Evolutionary conservation across 495 filamentous ascomycete species (phyloP).

Genomic region (Cairneyella variabilis): DNA sequence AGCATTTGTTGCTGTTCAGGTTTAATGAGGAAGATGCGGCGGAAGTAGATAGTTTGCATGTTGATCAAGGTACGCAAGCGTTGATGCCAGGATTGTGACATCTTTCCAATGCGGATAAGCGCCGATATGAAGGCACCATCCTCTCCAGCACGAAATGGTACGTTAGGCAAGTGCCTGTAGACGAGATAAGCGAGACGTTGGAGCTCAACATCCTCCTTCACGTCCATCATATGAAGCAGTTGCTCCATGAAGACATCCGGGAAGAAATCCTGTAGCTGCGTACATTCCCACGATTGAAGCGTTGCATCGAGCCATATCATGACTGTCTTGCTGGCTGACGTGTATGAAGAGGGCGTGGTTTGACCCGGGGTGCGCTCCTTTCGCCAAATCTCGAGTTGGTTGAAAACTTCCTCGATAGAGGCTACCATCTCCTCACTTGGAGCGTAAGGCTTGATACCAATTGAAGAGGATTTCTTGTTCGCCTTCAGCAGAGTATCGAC

Average conservation of each 20-base stretch:
- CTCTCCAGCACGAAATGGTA: constrained; percentile 84
- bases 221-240: constrained; percentile 99
- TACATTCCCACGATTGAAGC: constrained; percentile 88
- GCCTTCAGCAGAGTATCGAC: constrained; percentile 68
- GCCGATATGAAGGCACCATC: constrained; percentile 78
- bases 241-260: constrained; percentile 83
- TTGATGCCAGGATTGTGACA: constrained; percentile 91
- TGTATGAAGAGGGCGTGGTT: constrained; percentile 91
- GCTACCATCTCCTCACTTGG: constrained; percentile 69
- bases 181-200: constrained; percentile 95
- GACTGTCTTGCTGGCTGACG: constrained; percentile 92
- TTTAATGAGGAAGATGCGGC: constrained; percentile 90
- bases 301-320: constrained; percentile 92
- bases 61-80: constrained; percentile 95
- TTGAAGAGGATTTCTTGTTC: constrained; percentile 74
- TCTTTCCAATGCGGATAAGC: constrained; percentile 84
- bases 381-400: constrained; percentile 81
- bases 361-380: constrained; percentile 80
- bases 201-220: constrained; percentile 96
- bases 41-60: constrained; percentile 99
- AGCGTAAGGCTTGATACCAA: constrained; percentile 80
- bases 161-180: constrained; percentile 93
- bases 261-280: constrained; percentile 86
- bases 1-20: constrained; percentile 69
- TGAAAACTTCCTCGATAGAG: constrained; percentile 74